Evolutionary conservation across 2,329 filamentous ascomycete species (phyloP), one percentile per base, ranked within the genome.

Genomic region (Neofusicoccum sp.): DNA sequence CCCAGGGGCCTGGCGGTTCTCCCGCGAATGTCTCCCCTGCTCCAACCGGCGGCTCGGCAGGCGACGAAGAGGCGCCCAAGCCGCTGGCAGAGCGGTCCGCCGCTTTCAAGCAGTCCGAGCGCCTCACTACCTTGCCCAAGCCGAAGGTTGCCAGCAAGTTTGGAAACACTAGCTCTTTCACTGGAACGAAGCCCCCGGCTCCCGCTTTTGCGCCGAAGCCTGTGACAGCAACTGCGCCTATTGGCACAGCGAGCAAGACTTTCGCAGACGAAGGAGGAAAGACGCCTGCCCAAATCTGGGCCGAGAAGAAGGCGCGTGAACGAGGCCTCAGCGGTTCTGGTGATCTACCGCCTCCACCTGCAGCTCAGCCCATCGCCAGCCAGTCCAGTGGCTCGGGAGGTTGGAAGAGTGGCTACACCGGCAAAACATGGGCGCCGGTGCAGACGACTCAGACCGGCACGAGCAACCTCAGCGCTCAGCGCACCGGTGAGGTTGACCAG

Each of bases 261-360:
- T 99, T 98, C 80, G 95, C 95, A 14, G 93, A 97, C 68, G 83
- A 96, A 76, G 93, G 91, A 66, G 95, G 95, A 66, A 99, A 98
- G 82, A 98, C 95, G 4, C 95, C 95, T 6, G 93, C 95, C 34
- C 95, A 99, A 77, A 80, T 97, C 39, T 99, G 95, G 95, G 94
- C 94, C 0, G 95, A 99, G 81, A 96, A 93, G 81, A 98, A 98
- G 81, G 94, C 91, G 41, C 89, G 88, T 65, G 88, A 95, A 75
- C 84, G 89, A 64, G 87, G 85, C 28, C 68, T 76, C 29, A 81
- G 77, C 58, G 88, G 85, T 49, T 80, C 80, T 44, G 80, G 74
- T 56, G 79, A 84, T 56, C 78, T 81, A 33, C 76, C 82, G 56
- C 75, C 81, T 22, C 73, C 84, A 47, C 75, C 81, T n/a, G 73